Percentiles rank a stretch among this genome's conserved stretches.
Evolutionary conservation across 306 rosid genomes (phyloP).

Genomic region (Chamaecrista fasciculata): DNA sequence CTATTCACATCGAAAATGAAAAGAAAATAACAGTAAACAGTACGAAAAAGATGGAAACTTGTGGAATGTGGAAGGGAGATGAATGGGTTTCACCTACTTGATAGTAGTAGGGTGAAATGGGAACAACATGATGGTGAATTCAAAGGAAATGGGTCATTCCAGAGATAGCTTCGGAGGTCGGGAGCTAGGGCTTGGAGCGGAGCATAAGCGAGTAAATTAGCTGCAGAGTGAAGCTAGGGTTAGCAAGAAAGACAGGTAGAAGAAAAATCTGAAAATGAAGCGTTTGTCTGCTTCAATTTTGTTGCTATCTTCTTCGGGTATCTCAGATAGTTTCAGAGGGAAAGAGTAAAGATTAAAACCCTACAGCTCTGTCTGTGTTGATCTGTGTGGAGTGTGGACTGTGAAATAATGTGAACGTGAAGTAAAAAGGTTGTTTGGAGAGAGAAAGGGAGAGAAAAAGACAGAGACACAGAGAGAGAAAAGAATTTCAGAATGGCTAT

Average conservation of each 20-base stretch:
- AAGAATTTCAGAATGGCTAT: neutral
- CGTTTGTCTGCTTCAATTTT: constrained; percentile 41
- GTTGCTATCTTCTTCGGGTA: constrained; percentile 36
- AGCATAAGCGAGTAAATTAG: constrained; percentile 24
- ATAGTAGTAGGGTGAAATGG: constrained; percentile 41
- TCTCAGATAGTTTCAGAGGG: constrained; percentile 35
- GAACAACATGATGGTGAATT: constrained; percentile 48
- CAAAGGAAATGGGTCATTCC: constrained; percentile 44
- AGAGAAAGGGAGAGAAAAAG: neutral
- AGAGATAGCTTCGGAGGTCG: constrained; percentile 32
- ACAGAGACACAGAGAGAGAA: neutral
- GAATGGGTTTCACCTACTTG: constrained; percentile 36
- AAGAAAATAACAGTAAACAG: neutral
- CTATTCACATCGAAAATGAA: constrained; percentile 26
- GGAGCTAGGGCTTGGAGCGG: constrained; percentile 37
- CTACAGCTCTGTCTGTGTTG: no score
- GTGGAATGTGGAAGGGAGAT: constrained; percentile 10
- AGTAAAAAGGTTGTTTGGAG: neutral
- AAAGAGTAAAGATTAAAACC: constrained; percentile 40
- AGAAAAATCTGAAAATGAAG: constrained; percentile 29
- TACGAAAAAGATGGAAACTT: constrained; percentile 8
- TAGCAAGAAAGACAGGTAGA: constrained; percentile 28
- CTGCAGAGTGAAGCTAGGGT: constrained; percentile 34
- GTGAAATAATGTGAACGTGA: constrained; percentile 10
- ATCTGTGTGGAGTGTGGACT: neutral